Percentiles rank a stretch among this genome's conserved stretches.
Conservation (phyloP, 306 rosid species). For the Vigna nakashimae region DNA sequence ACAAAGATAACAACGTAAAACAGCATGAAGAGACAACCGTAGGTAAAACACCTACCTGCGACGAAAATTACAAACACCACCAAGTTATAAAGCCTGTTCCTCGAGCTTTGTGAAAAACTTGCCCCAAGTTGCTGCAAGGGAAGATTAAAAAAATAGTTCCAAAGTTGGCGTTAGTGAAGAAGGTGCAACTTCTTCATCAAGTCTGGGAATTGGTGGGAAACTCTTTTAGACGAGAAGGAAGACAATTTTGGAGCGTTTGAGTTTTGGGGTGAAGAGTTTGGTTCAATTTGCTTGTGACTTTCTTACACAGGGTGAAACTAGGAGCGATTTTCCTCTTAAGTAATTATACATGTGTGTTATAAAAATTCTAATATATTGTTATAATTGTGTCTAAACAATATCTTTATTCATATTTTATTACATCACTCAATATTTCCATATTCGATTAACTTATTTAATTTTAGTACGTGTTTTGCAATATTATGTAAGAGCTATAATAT, state of each 20-base stretch:
- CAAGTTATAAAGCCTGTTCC: constrained; percentile 37
- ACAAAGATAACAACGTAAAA: not conserved
- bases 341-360: too few relatives aligned
- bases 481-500: too few relatives aligned
- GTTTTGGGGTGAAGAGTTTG: not conserved
- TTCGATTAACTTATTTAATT: too few relatives aligned
- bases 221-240: not conserved
- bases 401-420: too few relatives aligned
- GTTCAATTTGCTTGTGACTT: not conserved
- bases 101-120: constrained; percentile 27
- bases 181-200: not conserved
- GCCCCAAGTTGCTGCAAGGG: not conserved
- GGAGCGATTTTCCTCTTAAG: not conserved
- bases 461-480: too few relatives aligned
- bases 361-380: too few relatives aligned
- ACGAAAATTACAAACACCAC: not conserved
- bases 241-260: not conserved
- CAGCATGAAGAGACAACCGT: not conserved
- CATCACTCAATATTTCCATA: too few relatives aligned
- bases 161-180: not conserved
- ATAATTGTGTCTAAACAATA: too few relatives aligned
- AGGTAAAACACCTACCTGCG: constrained; percentile 11
- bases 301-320: not conserved
- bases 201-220: too few relatives aligned
- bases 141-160: not conserved